Evolutionary conservation across 495 filamentous ascomycete genomes (phyloP).

Genomic region (Talaromyces trachyspermus): DNA sequence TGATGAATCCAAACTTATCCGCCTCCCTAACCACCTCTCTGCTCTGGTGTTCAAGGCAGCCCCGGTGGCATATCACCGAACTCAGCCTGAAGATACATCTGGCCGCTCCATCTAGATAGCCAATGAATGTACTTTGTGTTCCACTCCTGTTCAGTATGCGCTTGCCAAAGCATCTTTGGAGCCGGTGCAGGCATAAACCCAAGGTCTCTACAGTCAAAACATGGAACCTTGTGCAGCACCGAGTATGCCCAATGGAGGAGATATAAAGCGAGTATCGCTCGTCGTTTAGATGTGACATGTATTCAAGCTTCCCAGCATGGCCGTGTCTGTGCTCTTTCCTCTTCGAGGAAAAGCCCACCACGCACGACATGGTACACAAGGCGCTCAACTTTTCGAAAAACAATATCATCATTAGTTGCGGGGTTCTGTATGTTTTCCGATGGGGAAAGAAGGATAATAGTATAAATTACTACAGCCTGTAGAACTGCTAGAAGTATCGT

Average conservation of each 20-base stretch:
- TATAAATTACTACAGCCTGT: slow-evolving; percentile 31
- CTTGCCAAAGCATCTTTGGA: slow-evolving; percentile 35
- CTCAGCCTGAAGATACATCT: slow-evolving; percentile 26
- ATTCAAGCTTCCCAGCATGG: slow-evolving; percentile 31
- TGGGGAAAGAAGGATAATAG: slow-evolving; percentile 31
- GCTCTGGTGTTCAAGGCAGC: slow-evolving; percentile 18
- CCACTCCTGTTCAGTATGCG: slow-evolving; percentile 26
- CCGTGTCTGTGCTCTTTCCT: slow-evolving; percentile 21
- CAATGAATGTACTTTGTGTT: slow-evolving; percentile 25
- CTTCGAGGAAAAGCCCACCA: slow-evolving; percentile 26
- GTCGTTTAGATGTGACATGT: slow-evolving; percentile 30
- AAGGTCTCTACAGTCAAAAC: slow-evolving; percentile 29
- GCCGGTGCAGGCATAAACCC: slow-evolving; percentile 28
- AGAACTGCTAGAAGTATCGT: slow-evolving; percentile 24
- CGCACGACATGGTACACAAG: slow-evolving; percentile 22
- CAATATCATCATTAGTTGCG: slow-evolving; percentile 1
- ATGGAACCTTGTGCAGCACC: slow-evolving; percentile 22
- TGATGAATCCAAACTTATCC: slow-evolving; percentile 31
- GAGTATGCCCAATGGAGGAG: slow-evolving; percentile 35
- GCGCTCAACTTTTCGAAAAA: slow-evolving; percentile 22
- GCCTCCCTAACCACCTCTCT: slow-evolving; percentile 31
- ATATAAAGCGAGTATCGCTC: slow-evolving; percentile 20
- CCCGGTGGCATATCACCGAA: slow-evolving; percentile 20
- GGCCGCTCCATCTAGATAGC: slow-evolving; percentile 30
- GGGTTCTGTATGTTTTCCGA: slow-evolving; percentile 13